phyloP scores from a whole-genome alignment of 192 early-diverging fungal genomes.

The Anaeromyces robustus region DNA sequence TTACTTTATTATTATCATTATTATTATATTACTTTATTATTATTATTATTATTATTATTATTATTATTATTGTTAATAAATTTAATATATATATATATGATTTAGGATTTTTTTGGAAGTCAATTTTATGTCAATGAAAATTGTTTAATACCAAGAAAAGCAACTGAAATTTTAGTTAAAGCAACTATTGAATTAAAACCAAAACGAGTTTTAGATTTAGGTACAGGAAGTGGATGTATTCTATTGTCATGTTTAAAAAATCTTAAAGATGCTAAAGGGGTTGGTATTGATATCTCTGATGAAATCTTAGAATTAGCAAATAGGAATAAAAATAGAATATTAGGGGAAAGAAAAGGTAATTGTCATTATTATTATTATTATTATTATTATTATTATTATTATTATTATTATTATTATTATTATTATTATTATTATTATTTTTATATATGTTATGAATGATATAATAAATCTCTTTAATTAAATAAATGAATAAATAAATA shows the following conservation, averaged over 20 bases:
- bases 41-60: too few species aligned
- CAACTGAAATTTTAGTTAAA: conserved; percentile 48
- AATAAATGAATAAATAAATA: too few species aligned
- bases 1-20: too few species aligned
- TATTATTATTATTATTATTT: too few species aligned
- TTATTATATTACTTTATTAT: too few species aligned
- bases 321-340: conserved; percentile 14
- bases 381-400: too few species aligned
- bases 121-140: conserved; percentile 37
- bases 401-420: too few species aligned
- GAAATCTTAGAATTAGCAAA: conserved; percentile 31
- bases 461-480: too few species aligned
- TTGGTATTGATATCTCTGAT: conserved; percentile 50
- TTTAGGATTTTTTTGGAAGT: conserved; percentile 36
- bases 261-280: conserved; percentile 14
- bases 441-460: too few species aligned
- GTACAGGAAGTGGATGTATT: conserved; percentile 59
- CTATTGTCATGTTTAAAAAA: conserved; percentile 35
- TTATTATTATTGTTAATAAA: too few species aligned
- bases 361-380: too few species aligned
- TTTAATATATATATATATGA: not conserved
- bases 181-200: conserved; percentile 15
- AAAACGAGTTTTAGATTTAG: conserved; percentile 41
- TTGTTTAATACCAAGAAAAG: conserved; percentile 54
- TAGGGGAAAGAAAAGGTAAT: not conserved